These are phyloP conservation scores for Aegle marmelos DNA, from an alignment of 345 rosid genomes.

Conservation along the genomic window DNA sequence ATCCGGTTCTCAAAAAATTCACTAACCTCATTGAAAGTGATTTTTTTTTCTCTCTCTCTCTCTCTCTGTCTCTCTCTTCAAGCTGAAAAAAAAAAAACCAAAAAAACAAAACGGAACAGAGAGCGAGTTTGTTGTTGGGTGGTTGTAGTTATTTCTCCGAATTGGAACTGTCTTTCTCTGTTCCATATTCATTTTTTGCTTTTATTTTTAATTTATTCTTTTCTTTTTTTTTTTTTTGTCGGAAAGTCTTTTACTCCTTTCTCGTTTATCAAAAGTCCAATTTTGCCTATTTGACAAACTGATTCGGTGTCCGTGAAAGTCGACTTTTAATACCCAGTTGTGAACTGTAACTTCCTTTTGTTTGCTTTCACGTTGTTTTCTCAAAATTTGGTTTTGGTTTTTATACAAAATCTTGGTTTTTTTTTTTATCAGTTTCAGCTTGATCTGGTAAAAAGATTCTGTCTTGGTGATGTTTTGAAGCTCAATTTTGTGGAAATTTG, in stretches of 20 bases:
- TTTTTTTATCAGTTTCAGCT: slow-evolving; percentile 13
- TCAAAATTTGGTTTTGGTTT: background rate
- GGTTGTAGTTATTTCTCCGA: slow-evolving; percentile 41
- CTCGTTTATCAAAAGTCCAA: slow-evolving; percentile 12
- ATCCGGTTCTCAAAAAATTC: background rate
- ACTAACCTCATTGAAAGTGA: background rate
- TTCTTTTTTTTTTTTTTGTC: background rate
- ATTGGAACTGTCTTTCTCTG: background rate
- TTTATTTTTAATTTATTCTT: background rate
- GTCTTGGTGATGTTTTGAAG: slow-evolving; percentile 21
- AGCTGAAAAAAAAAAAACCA: background rate
- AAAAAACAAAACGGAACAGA: background rate
- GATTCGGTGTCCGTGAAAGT: slow-evolving; percentile 6
- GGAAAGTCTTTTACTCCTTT: background rate
- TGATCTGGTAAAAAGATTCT: slow-evolving; percentile 15
- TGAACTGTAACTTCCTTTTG: background rate
- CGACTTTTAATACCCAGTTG: slow-evolving; percentile 8
- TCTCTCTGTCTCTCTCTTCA: background rate
- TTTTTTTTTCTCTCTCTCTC: background rate
- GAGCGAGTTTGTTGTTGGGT: slow-evolving; percentile 50
- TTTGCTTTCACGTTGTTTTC: background rate
- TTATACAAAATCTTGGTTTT: background rate
- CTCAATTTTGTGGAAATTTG: background rate
- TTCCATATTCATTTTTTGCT: background rate
- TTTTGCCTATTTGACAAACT: slow-evolving; percentile 10